phyloP scores from a whole-genome alignment of 768 basidiomycete species.

The Auriscalpium orientale region DNA sequence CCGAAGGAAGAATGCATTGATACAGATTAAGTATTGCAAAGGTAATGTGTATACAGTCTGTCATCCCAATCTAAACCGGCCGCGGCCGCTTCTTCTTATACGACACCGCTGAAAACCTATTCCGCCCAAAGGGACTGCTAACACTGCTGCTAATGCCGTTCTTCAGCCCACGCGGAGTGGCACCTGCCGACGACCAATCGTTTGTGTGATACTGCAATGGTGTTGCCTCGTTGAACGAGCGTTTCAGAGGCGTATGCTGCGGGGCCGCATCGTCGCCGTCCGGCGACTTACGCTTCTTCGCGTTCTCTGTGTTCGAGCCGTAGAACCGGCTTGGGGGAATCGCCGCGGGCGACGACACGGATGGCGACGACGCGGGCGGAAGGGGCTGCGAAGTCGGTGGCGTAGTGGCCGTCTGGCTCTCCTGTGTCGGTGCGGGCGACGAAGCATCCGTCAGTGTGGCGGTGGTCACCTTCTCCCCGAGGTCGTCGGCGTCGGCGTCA shows the following conservation, averaged over 20 bases:
- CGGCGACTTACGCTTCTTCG: slow-evolving; percentile 35
- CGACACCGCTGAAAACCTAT: too few relatives aligned
- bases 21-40: background rate
- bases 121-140: background rate
- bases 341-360: background rate
- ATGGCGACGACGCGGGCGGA: slow-evolving; percentile 1
- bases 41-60: background rate
- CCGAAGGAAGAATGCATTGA: too few relatives aligned
- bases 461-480: slow-evolving; percentile 22
- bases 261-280: slow-evolving; percentile 25
- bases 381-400: background rate
- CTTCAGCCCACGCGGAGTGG: too few relatives aligned
- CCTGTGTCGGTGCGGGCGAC: background rate
- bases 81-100: background rate
- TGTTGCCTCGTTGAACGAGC: background rate
- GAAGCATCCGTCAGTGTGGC: background rate
- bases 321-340: slow-evolving; percentile 9
- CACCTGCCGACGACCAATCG: too few relatives aligned
- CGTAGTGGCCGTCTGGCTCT: background rate
- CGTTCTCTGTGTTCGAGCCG: slow-evolving; percentile 9
- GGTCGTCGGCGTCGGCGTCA: slow-evolving; percentile 24
- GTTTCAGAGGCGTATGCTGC: background rate
- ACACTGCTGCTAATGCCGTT: background rate
- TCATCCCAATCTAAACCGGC: background rate
- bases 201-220: background rate